These are phyloP conservation scores for Lichtheimia ramosa DNA, from an alignment of 371 early-diverging fungal species.

Conservation along the genomic window DNA sequence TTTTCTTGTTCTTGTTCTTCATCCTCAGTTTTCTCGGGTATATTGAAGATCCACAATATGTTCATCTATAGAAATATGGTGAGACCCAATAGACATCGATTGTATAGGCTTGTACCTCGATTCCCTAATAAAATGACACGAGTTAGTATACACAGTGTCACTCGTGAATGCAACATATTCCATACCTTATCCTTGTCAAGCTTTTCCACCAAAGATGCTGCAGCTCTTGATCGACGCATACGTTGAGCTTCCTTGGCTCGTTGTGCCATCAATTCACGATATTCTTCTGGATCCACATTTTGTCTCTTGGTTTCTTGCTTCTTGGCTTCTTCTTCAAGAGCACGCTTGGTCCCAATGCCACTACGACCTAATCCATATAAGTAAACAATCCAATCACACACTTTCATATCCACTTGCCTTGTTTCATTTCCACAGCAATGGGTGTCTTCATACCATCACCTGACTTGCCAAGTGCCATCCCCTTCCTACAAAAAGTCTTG, in stretches of 20 bases:
- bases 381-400: background rate
- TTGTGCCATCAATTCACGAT: conserved; percentile 31
- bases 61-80: conserved; percentile 8
- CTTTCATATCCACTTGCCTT: conserved; percentile 10
- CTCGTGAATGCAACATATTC: background rate
- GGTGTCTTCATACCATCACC: conserved; percentile 38
- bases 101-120: conserved; percentile 13
- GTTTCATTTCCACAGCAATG: conserved; percentile 49
- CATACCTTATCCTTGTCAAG: conserved; percentile 42
- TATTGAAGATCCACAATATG: conserved; percentile 19
- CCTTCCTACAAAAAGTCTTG: conserved; percentile 33
- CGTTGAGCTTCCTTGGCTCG: conserved; percentile 31
- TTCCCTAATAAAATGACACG: conserved; percentile 11
- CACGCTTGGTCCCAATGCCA: conserved; percentile 49
- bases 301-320: conserved; percentile 25
- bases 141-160: background rate
- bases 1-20: conserved; percentile 10
- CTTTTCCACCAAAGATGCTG: conserved; percentile 37
- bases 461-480: conserved; percentile 39
- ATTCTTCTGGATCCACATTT: conserved; percentile 41
- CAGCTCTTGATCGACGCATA: conserved; percentile 27
- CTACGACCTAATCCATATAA: conserved; percentile 7
- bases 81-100: background rate
- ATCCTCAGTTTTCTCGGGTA: conserved; percentile 9
- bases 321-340: conserved; percentile 47